These are phyloP conservation scores for Pichia thaimueangensis DNA, from an alignment of 805 yeast genomes.

Conservation along the genomic window DNA sequence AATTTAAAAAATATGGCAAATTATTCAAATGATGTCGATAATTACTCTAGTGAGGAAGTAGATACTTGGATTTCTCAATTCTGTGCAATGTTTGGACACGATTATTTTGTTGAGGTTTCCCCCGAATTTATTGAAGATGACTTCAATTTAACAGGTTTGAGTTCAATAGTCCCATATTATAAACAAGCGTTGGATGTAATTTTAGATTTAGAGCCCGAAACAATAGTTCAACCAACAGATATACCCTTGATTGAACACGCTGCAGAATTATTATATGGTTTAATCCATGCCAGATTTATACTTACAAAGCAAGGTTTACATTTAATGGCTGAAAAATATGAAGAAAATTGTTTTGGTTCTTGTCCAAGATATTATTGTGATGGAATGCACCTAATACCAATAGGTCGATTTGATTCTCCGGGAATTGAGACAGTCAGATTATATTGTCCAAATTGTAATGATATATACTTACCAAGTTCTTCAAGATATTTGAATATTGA, in stretches of 20 bases:
- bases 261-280: conserved; percentile 88
- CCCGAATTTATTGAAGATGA: conserved; percentile 95
- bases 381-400: conserved; percentile 83
- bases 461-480: conserved; percentile 80
- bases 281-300: conserved; percentile 89
- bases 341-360: conserved; percentile 78
- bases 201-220: conserved; percentile 70
- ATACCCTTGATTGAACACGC: conserved; percentile 77
- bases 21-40: conserved; percentile 21
- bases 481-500: conserved; percentile 85
- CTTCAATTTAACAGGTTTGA: conserved; percentile 87
- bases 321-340: conserved; percentile 91
- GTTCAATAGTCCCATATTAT: conserved; percentile 81
- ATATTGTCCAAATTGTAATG: conserved; percentile 93
- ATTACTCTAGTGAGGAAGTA: conserved; percentile 40
- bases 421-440: conserved; percentile 89
- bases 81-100: conserved; percentile 75
- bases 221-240: conserved; percentile 53
- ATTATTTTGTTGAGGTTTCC: conserved; percentile 86
- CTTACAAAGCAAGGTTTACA: conserved; percentile 84
- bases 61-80: conserved; percentile 81
- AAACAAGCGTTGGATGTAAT: conserved; percentile 88
- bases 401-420: conserved; percentile 85
- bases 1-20: conserved; percentile 2
- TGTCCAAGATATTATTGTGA: conserved; percentile 90